Base-by-base conservation (phyloP, 805 yeast genomes). In the Candida pseudofarinosa region DNA sequence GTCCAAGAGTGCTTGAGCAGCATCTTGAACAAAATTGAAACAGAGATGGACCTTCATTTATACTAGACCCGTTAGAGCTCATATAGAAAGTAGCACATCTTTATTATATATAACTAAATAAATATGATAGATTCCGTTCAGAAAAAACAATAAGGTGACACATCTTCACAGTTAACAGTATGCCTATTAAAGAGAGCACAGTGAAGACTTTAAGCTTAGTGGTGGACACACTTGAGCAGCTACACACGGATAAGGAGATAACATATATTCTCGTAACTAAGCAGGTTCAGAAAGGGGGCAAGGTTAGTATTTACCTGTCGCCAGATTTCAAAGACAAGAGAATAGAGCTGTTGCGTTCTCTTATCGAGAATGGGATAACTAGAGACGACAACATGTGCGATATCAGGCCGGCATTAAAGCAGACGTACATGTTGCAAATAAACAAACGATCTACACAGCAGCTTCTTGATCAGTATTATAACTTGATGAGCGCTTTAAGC, bases 401-500 rank as follows among this genome's bases (percentile, higher is more conserved):
- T 7, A 49, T 51, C 3, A 47, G 39, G 32, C 54, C 54, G 4
- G 45, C 49, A 4, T 37, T 50, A 30, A 35, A 39, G 17, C 14
- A 20, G 5, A 32, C 19, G n/a, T 36, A 38, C 14, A 35, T 17
- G 14, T 16, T 38, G 12, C 37, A 12, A 30, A 5, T 41, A 15
- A 45, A 43, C 3, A 39, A 39, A 17, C 23, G 35, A 12, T 17
- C 44, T 4, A 40, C 39, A 1, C 41, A 20, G 0, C 38, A 42
- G 4, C 37, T 56, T 23, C 38, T 41, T 3, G 17, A 14, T 2
- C 60, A 59, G 23, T 59, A 56, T 41, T 15, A 31, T 3, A 36
- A 44, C 15, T 42, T 61, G 14, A 52, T 61, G 20, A 35, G 37
- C 18, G 31, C 55, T 17, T 28, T 59, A 17, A 54, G 58, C 23